Conservation (phyloP, 2,329 filamentous ascomycete species). For the Botryosphaeria dothidea region DNA sequence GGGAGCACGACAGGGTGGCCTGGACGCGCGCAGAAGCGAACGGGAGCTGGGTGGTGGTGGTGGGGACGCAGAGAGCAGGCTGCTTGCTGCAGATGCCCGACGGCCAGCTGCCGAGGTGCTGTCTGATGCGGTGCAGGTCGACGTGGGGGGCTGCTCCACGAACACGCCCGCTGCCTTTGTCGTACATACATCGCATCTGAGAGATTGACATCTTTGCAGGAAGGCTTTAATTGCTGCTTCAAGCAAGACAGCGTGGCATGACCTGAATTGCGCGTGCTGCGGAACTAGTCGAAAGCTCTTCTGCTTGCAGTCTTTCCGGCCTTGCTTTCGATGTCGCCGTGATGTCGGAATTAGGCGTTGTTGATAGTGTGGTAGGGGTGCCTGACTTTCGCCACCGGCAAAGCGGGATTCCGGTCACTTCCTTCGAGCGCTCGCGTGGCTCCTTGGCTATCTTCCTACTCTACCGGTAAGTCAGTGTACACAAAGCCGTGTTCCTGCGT, state of each 20-base stretch:
- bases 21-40: not conserved
- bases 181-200: not conserved
- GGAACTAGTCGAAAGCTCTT: not conserved
- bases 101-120: not conserved
- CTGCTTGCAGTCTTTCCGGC: not conserved
- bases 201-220: not conserved
- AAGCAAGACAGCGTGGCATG: not conserved
- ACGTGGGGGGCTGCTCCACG: constrained; percentile 11
- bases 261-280: not conserved
- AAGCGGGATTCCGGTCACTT: not conserved
- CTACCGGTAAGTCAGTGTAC: not conserved
- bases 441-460: not conserved
- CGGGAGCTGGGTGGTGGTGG: not conserved
- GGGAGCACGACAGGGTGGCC: not conserved
- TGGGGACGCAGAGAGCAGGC: too few species aligned
- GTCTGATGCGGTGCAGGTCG: not conserved
- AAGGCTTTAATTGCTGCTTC: not conserved
- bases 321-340: not conserved
- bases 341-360: not conserved
- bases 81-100: not conserved
- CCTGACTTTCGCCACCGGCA: constrained; percentile 2
- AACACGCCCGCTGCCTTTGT: not conserved
- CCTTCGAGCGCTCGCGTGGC: not conserved
- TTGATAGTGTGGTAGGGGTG: not conserved
- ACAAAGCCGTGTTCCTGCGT: not conserved